phyloP scores from a whole-genome alignment of 148 eudicot genomes.

The Vaccinium corymbosum region DNA sequence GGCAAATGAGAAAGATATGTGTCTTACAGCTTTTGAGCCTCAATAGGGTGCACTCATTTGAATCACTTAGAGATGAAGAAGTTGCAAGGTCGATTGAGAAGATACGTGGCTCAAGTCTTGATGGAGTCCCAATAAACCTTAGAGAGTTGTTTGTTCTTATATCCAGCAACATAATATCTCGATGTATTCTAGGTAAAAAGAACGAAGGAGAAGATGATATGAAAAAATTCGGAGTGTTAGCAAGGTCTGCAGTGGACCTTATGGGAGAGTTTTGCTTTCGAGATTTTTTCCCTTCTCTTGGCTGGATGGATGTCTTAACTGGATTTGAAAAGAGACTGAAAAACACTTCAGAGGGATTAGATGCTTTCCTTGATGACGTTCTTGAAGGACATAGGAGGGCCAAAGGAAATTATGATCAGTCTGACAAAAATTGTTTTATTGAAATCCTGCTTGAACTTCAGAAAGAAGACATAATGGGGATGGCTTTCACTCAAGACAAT shows the following conservation, averaged over 20 bases:
- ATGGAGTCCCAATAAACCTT: background rate
- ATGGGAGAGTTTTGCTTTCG: background rate
- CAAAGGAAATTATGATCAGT: background rate
- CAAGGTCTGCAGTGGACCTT: background rate
- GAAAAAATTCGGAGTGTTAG: background rate
- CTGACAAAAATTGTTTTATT: background rate
- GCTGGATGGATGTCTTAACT: constrained; percentile 7
- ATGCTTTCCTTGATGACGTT: constrained; percentile 4
- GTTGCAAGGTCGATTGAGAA: background rate
- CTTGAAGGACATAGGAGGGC: background rate
- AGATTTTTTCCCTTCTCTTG: background rate
- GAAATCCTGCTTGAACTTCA: background rate
- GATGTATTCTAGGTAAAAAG: background rate
- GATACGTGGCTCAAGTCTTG: background rate
- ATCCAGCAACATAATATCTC: background rate
- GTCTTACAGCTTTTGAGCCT: background rate
- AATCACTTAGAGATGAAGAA: background rate
- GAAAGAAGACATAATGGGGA: background rate
- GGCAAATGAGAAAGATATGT: background rate
- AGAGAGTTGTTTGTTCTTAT: background rate
- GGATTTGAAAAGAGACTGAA: constrained; percentile 3
- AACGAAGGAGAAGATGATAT: background rate
- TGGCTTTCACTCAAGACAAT: background rate
- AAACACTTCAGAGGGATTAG: background rate
- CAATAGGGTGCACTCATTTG: background rate